Evolutionary conservation across 352 stramenopile genomes (phyloP), one percentile per base, ranked within the genome.

Genomic region (Phytophthora ohioensis): DNA sequence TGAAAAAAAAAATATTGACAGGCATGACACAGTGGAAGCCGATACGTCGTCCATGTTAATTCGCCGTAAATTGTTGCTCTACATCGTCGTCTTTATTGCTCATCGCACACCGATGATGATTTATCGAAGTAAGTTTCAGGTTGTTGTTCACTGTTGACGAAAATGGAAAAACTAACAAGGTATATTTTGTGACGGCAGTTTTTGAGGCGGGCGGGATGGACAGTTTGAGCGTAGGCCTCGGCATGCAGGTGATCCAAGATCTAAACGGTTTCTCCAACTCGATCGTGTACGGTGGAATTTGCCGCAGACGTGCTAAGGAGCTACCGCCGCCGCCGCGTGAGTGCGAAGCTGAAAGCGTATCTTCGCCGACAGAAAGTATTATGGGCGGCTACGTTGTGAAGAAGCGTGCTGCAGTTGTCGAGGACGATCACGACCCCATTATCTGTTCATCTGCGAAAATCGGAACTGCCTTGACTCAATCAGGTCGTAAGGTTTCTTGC

Each of bases 211-310:
- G 72, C 10, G 67, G 68, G 3, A 52, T 88, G 13, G 56, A 79
- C 15, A 82, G 48, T 52, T 72, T 89, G 38, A 65, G 58, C 45
- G 43, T 86, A 32, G 84, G 75, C 0, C 61, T 93, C 41, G 60
- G 72, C 17, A 82, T 82, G 43, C 82, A 91, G 49, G 76, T 90
- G 38, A 78, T 92, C 15, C 68, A 90, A 45, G 81, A 92, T 59
- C 61, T 94, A 39, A 87, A 91, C 31, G 86, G 84, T 0, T 84
- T 94, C 51, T 91, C 81, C 27, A 92, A 91, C 63, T 79, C 84
- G 5, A 84, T 94, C 36, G 79, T 94, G 17, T 92, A 91, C 63
- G 84, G 83, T 15, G 84, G 86, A 0, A 73, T 94, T 34, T 91
- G 76, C 45, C 76, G 69, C n/a, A 73, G 70, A 49, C 61, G 70